Conservation (phyloP, 108 stramenopile species). For the Fistulifera pelliculosa region DNA sequence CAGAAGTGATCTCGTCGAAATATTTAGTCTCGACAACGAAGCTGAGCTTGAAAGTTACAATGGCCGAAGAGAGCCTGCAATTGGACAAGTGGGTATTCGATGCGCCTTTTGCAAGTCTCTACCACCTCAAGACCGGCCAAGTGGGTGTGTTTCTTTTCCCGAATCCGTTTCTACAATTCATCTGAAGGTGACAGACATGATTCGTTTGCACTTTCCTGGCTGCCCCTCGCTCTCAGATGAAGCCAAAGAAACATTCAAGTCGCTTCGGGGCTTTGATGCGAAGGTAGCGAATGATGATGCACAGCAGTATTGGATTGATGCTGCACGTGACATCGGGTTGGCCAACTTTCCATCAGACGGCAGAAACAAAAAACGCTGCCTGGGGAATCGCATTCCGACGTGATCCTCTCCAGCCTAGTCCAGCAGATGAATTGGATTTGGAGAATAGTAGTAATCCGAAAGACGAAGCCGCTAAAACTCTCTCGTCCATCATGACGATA, state of each 20-base stretch:
- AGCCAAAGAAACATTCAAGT: constrained; percentile 47
- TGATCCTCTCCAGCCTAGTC: constrained; percentile 60
- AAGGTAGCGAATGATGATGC: constrained; percentile 51
- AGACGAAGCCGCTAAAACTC: constrained; percentile 17
- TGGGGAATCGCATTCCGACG: constrained; percentile 58
- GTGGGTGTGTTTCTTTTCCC: constrained; percentile 58
- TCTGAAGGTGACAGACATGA: constrained; percentile 64
- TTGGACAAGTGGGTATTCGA: constrained; percentile 72
- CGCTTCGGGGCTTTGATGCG: constrained; percentile 52
- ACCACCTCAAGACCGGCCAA: constrained; percentile 25
- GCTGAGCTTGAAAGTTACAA: constrained; percentile 41
- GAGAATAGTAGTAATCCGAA: constrained; percentile 24
- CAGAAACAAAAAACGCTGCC: constrained; percentile 7
- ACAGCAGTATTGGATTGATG: constrained; percentile 68
- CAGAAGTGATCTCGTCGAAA: constrained; percentile 66
- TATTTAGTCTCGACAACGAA: constrained; percentile 48
- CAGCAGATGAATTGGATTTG: constrained; percentile 61
- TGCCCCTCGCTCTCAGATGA: constrained; percentile 66
- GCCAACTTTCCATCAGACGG: constrained; percentile 33
- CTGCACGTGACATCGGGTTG: constrained; percentile 65
- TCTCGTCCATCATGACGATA: constrained; percentile 46
- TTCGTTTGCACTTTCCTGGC: constrained; percentile 59
- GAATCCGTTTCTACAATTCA: constrained; percentile 40
- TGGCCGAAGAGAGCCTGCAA: constrained; percentile 37
- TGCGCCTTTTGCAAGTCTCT: constrained; percentile 66